Evolutionary conservation across 2,329 filamentous ascomycete genomes (phyloP).

Genomic region (Aspergillus glaucus): DNA sequence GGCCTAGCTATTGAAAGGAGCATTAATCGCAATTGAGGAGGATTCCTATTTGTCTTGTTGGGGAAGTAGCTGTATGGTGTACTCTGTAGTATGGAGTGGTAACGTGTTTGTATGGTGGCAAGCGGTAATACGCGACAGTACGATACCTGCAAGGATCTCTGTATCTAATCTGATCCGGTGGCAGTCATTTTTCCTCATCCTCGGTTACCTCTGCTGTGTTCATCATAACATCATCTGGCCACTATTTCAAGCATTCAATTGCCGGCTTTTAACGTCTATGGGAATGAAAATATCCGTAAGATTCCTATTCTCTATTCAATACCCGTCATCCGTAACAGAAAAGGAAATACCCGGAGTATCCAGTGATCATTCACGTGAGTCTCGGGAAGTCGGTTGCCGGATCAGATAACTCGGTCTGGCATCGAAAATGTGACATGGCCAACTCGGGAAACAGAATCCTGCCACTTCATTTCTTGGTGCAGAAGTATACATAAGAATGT

Average conservation of each 20-base stretch:
- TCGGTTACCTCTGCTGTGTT: background rate
- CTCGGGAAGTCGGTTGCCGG: conserved; percentile 6
- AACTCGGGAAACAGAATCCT: conserved; percentile 1
- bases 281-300: no score
- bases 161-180: background rate
- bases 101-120: conserved; percentile 2
- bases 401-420: conserved; percentile 15
- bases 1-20: no score
- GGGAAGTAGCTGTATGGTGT: background rate
- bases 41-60: no score
- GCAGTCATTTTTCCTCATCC: background rate
- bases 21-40: no score
- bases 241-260: no score
- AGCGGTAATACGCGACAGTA: background rate
- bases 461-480: no score
- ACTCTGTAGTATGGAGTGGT: conserved; percentile 1
- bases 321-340: no score
- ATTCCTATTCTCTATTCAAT: no score
- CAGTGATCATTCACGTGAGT: conserved; percentile 3
- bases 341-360: background rate
- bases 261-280: no score
- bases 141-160: background rate
- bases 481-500: no score
- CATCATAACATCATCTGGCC: background rate
- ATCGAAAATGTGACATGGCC: background rate